Base-by-base conservation (phyloP, 2,329 filamentous ascomycete genomes). In the Colletotrichum musae region DNA sequence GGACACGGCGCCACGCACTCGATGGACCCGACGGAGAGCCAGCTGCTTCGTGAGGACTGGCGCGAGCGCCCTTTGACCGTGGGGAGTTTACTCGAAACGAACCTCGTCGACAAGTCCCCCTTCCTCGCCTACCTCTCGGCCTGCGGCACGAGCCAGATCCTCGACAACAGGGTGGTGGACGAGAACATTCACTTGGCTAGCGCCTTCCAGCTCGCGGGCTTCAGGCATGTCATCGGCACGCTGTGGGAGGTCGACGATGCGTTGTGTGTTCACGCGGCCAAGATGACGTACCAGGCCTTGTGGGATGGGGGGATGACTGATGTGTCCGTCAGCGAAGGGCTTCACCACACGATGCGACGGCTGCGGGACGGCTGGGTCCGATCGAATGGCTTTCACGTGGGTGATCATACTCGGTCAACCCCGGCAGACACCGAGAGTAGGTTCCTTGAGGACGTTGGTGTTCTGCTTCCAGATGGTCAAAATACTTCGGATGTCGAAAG, bases 101-200 rank as follows among this genome's bases (percentile, higher is more conserved):
- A 75, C 47, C 58, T 79, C 0, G 58, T 63, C 2, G 13, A 68
- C 0, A 4, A 56, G 1, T 4, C 62, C 1, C 77, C 76, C 5
- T 80, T 80, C 56, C 74, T 82, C 3, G 80, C 77, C 0, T 83
- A 80, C 53, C 77, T 83, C 4, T 83, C 80, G 2, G 80, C 80
- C 0, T 83, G 80, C 53, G 72, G 67, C 0, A 82, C 80, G 0
- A 77, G 77, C 0, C 45, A 70, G 15, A 75, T 72, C 21, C 67
- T 70, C 9, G 59, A 71, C 4, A 64, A 74, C 0, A 61, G 52
- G 0, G 63, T 79, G 3, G 6, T 74, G 0, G 82, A 85, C 51
- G 82, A 85, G 64, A 69, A 67, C 1, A 75, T 84, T 9, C 63
- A 72, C 16, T 28, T 71, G 2, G 50, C 32, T 2, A 71, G 73